Conservation (phyloP, 2,329 filamentous ascomycete genomes). For the Talaromyces sp. region DNA sequence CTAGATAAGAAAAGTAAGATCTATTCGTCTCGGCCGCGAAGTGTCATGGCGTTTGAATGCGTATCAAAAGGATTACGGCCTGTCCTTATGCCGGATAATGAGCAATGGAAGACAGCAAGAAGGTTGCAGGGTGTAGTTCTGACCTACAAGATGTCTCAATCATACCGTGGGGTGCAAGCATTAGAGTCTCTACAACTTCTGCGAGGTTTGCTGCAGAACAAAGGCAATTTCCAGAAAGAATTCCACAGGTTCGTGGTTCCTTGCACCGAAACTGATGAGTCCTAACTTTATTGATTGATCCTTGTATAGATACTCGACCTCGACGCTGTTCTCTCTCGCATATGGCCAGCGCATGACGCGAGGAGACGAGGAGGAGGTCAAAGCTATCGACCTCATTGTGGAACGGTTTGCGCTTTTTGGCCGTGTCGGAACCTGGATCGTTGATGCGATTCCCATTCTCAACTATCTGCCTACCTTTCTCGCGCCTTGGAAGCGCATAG, state of each 20-base stretch:
- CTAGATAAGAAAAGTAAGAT: conserved; percentile 35
- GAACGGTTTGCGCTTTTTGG: conserved; percentile 3
- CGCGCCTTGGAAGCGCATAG: conserved; percentile 12
- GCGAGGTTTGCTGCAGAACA: conserved; percentile 32
- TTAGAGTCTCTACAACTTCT: conserved; percentile 45
- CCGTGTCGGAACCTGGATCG: neutral
- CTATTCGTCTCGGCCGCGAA: conserved; percentile 35
- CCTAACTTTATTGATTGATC: neutral
- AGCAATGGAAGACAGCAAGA: conserved; percentile 39
- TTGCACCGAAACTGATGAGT: neutral
- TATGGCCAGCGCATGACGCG: too few species aligned
- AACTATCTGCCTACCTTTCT: conserved; percentile 6
- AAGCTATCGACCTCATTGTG: conserved; percentile 29
- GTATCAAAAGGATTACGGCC: conserved; percentile 32
- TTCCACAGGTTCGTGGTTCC: neutral
- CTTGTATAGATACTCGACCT: neutral
- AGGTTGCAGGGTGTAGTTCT: conserved; percentile 40
- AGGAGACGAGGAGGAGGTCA: conserved; percentile 36
- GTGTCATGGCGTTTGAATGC: conserved; percentile 17
- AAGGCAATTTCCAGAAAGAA: neutral
- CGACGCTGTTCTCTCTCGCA: too few species aligned
- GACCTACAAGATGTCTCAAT: conserved; percentile 33
- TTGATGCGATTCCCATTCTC: conserved; percentile 5
- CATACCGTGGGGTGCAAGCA: conserved; percentile 42
- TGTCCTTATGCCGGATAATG: conserved; percentile 47